Evolutionary conservation across 1,284 basidiomycete species (phyloP), one percentile per base, ranked within the genome.

Genomic region (Ceratobasidium sp.): DNA sequence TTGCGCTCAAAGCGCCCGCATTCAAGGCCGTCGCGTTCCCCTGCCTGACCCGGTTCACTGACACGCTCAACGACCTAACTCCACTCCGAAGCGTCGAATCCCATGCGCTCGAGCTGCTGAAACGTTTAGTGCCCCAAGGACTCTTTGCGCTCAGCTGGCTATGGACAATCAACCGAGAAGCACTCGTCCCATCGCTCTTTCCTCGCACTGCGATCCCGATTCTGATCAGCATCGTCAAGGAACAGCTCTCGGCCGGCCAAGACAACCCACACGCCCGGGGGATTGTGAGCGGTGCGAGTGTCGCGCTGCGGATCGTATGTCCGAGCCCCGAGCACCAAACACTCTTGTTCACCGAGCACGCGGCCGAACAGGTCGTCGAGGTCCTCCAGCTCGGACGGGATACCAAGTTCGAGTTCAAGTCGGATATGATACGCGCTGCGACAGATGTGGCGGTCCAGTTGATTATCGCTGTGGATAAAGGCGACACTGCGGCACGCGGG

Each of bases 361-460:
- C 56, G 31, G 69, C 69, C 43, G 69, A 72, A 27, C 22, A 48
- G 5, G 46, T 72, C 7, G 24, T 72, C 31, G 56, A 62, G 19
- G 58, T 72, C 3, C 58, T 72, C 24, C 56, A 72, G 43, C 69
- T 72, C 3, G 69, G 69, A 9, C 56, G 69, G 22, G 69, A 72
- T 14, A 56, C 69, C 16, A 72, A 61, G 27, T 72, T 72, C 46
- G 69, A 72, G 69, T 72, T 72, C 69, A 72, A 72, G 69, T 37
- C 69, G 34, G 69, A 72, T 29, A 72, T 72, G 69, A 72, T 72
- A 22, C 56, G 69, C 46, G 69, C 69, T 39, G 69, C 69, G 31
- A 72, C 69, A 43, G 69, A 72, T 29, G 58, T 72, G 7, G 69
- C 69, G 27, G 43, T 72, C 34, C 39, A 72, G 22, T 29, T 72